Percentiles rank a stretch among this genome's conserved stretches.
phyloP scores from a whole-genome alignment of 83 land plant species.

The Picea abies region DNA sequence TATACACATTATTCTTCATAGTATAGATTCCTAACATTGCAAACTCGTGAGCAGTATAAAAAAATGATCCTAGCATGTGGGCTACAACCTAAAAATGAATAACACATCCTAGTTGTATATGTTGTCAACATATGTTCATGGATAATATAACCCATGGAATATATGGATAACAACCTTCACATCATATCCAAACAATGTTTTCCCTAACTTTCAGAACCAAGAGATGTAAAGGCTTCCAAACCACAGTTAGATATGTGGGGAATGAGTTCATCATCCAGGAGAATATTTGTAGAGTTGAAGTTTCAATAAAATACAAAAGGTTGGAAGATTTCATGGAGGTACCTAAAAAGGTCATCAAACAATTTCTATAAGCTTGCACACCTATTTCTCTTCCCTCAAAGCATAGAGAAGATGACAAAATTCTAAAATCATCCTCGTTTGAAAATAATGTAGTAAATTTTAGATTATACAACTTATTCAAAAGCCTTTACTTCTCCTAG shows the following conservation, averaged over 20 bases:
- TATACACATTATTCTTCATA: constrained; percentile 77
- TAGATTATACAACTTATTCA: constrained; percentile 55
- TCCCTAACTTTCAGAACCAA: constrained; percentile 66
- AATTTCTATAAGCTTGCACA: too few species aligned
- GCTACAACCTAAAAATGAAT: constrained; percentile 84
- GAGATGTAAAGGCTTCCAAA: constrained; percentile 53
- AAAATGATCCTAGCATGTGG: constrained; percentile 51
- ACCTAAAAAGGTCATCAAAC: constrained; percentile 41
- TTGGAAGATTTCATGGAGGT: constrained; percentile 75
- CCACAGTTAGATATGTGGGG: constrained; percentile 82
- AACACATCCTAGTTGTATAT: neutral
- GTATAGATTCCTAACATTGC: constrained; percentile 75
- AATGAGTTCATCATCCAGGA: constrained; percentile 69
- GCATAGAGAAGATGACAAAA: neutral
- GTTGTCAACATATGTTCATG: neutral
- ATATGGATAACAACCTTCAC: neutral
- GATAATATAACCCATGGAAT: neutral
- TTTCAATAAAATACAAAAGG: constrained; percentile 77
- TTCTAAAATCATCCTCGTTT: neutral
- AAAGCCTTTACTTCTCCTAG: constrained; percentile 85
- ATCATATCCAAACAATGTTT: neutral
- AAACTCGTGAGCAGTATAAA: constrained; percentile 79
- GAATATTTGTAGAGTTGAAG: constrained; percentile 78
- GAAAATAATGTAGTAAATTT: neutral
- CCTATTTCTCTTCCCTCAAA: too few species aligned